Conservation (phyloP, 345 rosid genomes). For the Atalantia buxifolia region DNA sequence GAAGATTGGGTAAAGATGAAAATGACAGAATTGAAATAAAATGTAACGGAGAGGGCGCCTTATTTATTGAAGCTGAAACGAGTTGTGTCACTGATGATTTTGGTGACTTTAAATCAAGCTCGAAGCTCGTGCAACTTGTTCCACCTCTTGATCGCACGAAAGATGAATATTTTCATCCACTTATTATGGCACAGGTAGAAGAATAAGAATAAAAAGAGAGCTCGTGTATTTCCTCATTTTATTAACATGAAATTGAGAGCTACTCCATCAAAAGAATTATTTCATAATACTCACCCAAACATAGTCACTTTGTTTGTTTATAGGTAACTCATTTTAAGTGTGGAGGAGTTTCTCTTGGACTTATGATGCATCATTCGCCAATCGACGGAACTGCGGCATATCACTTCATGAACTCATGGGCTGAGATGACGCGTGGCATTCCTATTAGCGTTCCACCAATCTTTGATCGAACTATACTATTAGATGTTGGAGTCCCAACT, state of each 20-base stretch:
- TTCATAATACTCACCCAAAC: no score
- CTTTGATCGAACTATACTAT: background rate
- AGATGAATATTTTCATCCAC: background rate
- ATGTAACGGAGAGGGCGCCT: background rate
- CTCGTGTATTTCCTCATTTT: no score
- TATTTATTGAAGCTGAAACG: background rate
- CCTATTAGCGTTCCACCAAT: background rate
- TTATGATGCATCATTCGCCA: background rate
- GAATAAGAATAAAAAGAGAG: no score
- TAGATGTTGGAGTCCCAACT: background rate
- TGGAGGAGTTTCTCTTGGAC: background rate
- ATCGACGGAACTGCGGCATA: background rate
- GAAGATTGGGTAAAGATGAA: background rate
- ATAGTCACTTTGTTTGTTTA: background rate
- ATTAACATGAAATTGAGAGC: no score
- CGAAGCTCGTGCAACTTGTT: background rate
- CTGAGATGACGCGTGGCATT: background rate
- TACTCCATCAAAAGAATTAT: no score
- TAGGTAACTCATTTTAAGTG: background rate
- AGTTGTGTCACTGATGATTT: background rate
- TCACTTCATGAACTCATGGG: background rate
- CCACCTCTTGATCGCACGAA: background rate
- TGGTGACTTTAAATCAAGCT: background rate
- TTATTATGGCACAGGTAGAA: background rate
- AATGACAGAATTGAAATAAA: background rate